Percentiles rank a stretch among this genome's conserved stretches.
Conservation (phyloP, 139 green algal species). For the Chlamydomonas schloesseri region DNA sequence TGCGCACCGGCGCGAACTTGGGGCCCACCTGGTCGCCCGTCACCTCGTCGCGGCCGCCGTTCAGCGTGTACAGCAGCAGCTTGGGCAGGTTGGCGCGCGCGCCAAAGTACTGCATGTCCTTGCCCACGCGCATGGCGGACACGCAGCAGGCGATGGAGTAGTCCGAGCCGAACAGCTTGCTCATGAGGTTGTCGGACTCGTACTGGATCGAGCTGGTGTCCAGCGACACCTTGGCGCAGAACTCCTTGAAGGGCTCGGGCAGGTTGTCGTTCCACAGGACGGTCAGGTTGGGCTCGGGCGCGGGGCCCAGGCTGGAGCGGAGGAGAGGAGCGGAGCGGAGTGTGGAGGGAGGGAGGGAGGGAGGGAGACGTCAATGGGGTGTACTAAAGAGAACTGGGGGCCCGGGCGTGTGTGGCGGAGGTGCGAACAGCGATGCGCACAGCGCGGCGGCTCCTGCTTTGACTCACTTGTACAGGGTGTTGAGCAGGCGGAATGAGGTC, state of each 20-base stretch:
- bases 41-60: slow-evolving; percentile 79
- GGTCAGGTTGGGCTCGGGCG: slow-evolving; percentile 86
- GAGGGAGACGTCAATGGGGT: no score
- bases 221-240: slow-evolving; percentile 65
- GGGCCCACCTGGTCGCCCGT: slow-evolving; percentile 73
- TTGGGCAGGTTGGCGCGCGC: slow-evolving; percentile 82
- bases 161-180: slow-evolving; percentile 73
- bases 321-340: neutral
- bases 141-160: slow-evolving; percentile 87
- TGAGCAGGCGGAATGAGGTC: slow-evolving; percentile 74
- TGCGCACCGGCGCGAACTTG: slow-evolving; percentile 61
- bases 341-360: no score
- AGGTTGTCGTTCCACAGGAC: slow-evolving; percentile 77
- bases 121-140: slow-evolving; percentile 78
- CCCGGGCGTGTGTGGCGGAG: no score
- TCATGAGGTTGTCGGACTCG: slow-evolving; percentile 78
- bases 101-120: slow-evolving; percentile 86
- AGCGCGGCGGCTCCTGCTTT: no score
- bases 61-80: slow-evolving; percentile 81
- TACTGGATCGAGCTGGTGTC: slow-evolving; percentile 82
- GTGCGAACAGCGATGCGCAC: no score
- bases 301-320: slow-evolving; percentile 45
- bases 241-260: slow-evolving; percentile 78
- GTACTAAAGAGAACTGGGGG: no score
- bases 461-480: slow-evolving; percentile 83